Conservation (phyloP, 2,329 filamentous ascomycete genomes). For the Colletotrichum viniferum region DNA sequence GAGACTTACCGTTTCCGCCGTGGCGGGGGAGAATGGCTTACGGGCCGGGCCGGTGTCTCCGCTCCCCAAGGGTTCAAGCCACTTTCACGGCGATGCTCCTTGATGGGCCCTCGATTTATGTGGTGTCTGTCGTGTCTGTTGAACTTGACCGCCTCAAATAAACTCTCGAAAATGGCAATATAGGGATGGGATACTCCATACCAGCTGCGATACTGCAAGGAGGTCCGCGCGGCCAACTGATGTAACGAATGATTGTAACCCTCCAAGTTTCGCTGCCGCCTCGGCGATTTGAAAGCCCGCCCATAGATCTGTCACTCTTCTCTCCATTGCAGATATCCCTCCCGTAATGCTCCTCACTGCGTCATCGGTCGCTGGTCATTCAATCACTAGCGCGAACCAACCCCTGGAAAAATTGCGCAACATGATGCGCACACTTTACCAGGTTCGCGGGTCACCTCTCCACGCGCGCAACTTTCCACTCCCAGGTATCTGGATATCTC, state of each 20-base stretch:
- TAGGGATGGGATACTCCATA: neutral
- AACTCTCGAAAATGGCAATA: neutral
- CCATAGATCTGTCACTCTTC: neutral
- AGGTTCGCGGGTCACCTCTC: neutral
- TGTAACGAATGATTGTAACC: neutral
- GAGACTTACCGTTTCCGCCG: neutral
- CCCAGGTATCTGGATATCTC: neutral
- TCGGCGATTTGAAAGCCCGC: neutral
- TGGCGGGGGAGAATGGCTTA: neutral
- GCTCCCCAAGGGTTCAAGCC: neutral
- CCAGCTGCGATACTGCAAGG: neutral
- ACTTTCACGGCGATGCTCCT: neutral
- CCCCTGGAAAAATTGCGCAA: neutral
- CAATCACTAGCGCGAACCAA: neutral
- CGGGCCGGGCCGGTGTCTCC: neutral
- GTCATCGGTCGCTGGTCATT: neutral
- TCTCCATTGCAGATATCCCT: fast-evolving
- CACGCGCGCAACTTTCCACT: neutral
- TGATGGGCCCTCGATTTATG: neutral
- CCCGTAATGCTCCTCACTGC: fast-evolving
- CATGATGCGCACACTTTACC: neutral
- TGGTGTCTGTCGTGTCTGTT: neutral
- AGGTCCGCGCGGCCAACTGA: neutral
- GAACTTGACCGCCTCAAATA: neutral
- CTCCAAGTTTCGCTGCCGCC: neutral